phyloP scores from a whole-genome alignment of 2,329 filamentous ascomycete genomes.

The Chalara sp. region DNA sequence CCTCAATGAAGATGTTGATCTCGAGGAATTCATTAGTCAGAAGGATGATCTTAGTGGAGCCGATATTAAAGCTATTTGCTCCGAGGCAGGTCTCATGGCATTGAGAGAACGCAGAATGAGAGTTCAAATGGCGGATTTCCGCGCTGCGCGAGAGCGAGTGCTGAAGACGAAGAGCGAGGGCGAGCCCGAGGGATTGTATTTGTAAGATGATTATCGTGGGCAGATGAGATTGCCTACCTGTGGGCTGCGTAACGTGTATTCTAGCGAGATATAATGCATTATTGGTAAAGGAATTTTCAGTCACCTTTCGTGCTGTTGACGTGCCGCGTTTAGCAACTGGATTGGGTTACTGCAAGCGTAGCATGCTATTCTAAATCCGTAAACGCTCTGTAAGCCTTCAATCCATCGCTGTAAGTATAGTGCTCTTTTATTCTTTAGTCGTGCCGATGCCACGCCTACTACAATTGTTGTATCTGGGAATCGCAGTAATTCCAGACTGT shows the following conservation, averaged over 20 bases:
- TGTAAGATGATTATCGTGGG: slow-evolving; percentile 52
- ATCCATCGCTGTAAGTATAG: too few relatives aligned
- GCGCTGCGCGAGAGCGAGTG: slow-evolving; percentile 84
- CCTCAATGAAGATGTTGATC: slow-evolving; percentile 89
- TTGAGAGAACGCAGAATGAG: slow-evolving; percentile 93
- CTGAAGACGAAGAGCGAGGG: slow-evolving; percentile 98
- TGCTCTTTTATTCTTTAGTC: too few relatives aligned
- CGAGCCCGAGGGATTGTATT: slow-evolving; percentile 95
- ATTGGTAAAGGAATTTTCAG: too few relatives aligned
- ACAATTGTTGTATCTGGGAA: too few relatives aligned
- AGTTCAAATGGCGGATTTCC: slow-evolving; percentile 98
- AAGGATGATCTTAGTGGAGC: slow-evolving; percentile 97
- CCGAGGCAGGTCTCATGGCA: slow-evolving; percentile 90
- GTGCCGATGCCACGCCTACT: too few relatives aligned
- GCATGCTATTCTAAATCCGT: too few relatives aligned
- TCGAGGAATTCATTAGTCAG: slow-evolving; percentile 97
- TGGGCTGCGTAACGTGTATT: slow-evolving; percentile 17
- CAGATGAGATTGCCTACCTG: slow-evolving; percentile 8
- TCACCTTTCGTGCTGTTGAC: too few relatives aligned
- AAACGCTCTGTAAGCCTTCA: too few relatives aligned
- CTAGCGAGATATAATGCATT: slow-evolving; percentile 17
- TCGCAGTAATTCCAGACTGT: too few relatives aligned
- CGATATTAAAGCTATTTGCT: slow-evolving; percentile 98
- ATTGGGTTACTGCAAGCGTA: too few relatives aligned
- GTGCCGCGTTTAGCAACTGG: too few relatives aligned